A percentile compares a stretch with the other conserved stretches of the same genome.
phyloP scores from a whole-genome alignment of 169 alveolate genomes.

The Theileria sp. region DNA sequence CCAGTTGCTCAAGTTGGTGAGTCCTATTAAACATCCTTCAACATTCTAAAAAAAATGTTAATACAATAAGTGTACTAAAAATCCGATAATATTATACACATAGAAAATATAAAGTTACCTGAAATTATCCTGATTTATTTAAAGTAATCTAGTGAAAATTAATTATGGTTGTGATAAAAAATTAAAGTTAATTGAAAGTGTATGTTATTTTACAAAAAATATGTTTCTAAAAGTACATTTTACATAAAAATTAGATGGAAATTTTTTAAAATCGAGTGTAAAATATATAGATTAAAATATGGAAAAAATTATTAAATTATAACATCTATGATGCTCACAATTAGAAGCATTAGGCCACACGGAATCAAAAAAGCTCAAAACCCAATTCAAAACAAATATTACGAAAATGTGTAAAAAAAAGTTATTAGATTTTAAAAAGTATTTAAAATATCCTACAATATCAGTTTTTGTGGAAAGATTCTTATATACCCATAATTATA shows the following conservation, averaged over 20 bases:
- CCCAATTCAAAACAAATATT: background rate
- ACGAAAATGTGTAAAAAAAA: background rate
- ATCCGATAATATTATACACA: background rate
- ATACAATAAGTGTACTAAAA: background rate
- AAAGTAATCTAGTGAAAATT: background rate
- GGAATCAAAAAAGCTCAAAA: background rate
- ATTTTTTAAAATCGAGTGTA: background rate
- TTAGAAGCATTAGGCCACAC: background rate
- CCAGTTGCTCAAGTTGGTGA: constrained; percentile 42
- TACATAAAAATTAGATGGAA: background rate
- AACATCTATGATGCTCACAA: constrained; percentile 10
- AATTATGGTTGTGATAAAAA: background rate
- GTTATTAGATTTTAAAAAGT: background rate
- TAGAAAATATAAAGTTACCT: background rate
- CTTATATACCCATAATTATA: background rate
- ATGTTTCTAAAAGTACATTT: background rate
- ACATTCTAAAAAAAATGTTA: background rate
- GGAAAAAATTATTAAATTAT: background rate
- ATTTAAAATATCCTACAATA: background rate
- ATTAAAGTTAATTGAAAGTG: background rate
- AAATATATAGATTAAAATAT: background rate
- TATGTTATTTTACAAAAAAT: background rate
- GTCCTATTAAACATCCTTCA: constrained; percentile 61
- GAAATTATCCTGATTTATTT: constrained; percentile 10
- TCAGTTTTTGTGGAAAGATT: background rate